Evolutionary conservation across 768 basidiomycete species (phyloP), one percentile per base, ranked within the genome.

Genomic region (Gymnopilus dilepis): DNA sequence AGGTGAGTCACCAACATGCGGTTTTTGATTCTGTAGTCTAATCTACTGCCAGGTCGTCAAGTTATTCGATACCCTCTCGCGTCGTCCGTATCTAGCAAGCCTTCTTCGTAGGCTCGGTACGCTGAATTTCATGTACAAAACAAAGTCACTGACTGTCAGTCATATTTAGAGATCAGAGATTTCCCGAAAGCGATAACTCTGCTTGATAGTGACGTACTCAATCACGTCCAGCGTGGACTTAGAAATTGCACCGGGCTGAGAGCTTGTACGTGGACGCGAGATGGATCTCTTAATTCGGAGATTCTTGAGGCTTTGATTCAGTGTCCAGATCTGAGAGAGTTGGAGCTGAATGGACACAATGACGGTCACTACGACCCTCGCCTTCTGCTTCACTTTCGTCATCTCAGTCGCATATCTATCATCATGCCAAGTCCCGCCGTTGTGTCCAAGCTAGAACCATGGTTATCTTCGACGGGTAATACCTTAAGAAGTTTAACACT

Each of bases 201-300:
- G 7, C 66, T 69, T 0, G 70, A 74, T n/a, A 72, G 78, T 2
- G 70, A 74, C 1, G 63, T 84, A 21, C 67, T 78, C 7, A 70
- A 74, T 6, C 64, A 74, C 8, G 85, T 89, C 48, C 54, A 81
- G 6, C 68, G 61, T 50, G 91, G 85, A 0, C 72, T 93, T 13
- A 69, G 72, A 50, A 89, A 92, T 67, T 91, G 90, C 66, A 67
- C 73, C 40, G 85, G 85, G 61, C 80, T 94, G 11, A 76, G 66
- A 43, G 78, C 85, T 6, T 92, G 89, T 67, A 84, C 85, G 4
- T 94, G 91, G 91, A 94, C 92, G 9, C 84, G 92, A 42, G 89
- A 93, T 64, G 89, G 91, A 3, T 87, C 92, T 4, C 73, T 94
- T 21, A 84, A 78, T 40, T 83, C 87, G 4, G 74, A 76, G 0